phyloP scores from a whole-genome alignment of 2,329 filamentous ascomycete genomes.

The Sclerotinia spermophila region DNA sequence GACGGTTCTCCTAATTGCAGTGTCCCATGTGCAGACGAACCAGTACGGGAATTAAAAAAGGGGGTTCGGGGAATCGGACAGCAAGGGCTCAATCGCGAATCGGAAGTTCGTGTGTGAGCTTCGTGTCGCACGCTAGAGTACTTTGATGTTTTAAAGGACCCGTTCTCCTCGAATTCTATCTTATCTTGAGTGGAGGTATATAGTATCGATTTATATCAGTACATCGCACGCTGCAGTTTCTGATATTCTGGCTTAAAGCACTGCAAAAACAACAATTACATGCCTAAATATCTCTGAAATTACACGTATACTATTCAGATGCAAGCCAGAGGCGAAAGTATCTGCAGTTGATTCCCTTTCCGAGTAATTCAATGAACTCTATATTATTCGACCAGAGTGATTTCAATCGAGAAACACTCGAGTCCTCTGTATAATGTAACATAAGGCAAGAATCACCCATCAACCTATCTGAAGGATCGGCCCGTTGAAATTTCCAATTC shows the following conservation, averaged over 20 bases:
- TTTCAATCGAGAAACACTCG: neutral
- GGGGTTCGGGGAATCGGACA: neutral
- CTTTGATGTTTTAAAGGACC: neutral
- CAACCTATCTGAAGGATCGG: slow-evolving; percentile 11
- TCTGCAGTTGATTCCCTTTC: neutral
- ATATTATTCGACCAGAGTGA: neutral
- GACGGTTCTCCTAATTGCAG: neutral
- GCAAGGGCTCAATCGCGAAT: neutral
- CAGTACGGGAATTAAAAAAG: neutral
- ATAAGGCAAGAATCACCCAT: neutral
- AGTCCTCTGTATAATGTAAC: neutral
- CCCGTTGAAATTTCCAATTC: neutral
- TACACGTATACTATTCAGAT: neutral
- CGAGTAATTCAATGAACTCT: neutral
- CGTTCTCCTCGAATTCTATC: neutral
- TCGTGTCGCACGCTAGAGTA: no score
- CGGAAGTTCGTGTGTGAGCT: neutral
- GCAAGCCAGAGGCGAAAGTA: neutral
- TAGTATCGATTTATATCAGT: neutral
- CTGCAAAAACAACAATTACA: neutral
- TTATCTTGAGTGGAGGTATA: neutral
- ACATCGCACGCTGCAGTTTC: neutral
- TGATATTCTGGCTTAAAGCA: neutral
- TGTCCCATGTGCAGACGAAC: neutral
- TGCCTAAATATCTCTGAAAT: neutral